phyloP scores from a whole-genome alignment of 23 red algal species.

The Gracilaria domingensis region DNA sequence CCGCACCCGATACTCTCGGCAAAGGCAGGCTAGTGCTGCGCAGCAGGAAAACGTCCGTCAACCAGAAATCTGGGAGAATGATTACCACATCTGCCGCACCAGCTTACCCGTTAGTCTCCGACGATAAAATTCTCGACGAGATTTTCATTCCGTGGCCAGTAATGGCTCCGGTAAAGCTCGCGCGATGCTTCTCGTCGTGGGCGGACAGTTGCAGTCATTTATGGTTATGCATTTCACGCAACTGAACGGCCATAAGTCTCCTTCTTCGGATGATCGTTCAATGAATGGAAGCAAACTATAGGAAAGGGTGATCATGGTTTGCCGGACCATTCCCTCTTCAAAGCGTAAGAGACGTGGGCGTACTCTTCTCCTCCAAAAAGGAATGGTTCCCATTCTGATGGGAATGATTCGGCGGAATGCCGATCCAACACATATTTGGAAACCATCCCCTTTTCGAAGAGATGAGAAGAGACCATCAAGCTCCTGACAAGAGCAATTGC shows the following conservation, averaged over 20 bases:
- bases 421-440: background rate
- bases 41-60: slow-evolving; percentile 13
- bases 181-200: slow-evolving; percentile 48
- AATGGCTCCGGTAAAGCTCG: slow-evolving; percentile 32
- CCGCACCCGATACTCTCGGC: slow-evolving; percentile 50
- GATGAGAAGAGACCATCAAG: too few relatives aligned
- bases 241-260: background rate
- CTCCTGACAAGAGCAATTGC: too few relatives aligned
- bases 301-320: background rate
- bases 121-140: slow-evolving; percentile 49
- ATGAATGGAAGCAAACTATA: background rate
- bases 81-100: slow-evolving; percentile 2
- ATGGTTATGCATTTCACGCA: background rate
- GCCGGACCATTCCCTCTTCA: background rate
- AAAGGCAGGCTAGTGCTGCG: slow-evolving; percentile 17
- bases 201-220: background rate
- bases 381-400: background rate
- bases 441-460: background rate
- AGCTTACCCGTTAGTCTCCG: slow-evolving; percentile 32
- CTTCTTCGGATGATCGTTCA: background rate
- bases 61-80: slow-evolving; percentile 38
- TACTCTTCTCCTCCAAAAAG: background rate
- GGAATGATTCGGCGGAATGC: background rate
- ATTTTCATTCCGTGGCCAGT: slow-evolving; percentile 35
- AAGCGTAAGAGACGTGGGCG: background rate